A percentile compares a stretch with the other conserved stretches of the same genome.
These are phyloP conservation scores for Spathaspora arborariae DNA, from an alignment of 805 yeast species.

Conservation along the genomic window DNA sequence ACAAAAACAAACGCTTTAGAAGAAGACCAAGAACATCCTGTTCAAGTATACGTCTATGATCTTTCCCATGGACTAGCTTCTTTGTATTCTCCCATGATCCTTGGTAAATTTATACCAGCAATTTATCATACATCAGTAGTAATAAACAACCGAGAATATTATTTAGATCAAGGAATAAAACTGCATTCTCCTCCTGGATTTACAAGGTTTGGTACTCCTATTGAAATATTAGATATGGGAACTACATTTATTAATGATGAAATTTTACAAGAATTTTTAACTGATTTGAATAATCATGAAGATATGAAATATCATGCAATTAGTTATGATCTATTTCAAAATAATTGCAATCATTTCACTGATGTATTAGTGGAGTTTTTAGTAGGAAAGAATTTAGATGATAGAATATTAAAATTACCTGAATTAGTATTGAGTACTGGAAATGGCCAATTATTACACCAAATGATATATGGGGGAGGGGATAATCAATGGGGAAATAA, in stretches of 20 bases:
- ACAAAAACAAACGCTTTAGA: background rate
- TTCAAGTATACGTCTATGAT: slow-evolving; percentile 59
- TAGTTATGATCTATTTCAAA: slow-evolving; percentile 53
- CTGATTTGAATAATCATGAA: slow-evolving; percentile 40
- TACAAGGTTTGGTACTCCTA: slow-evolving; percentile 59
- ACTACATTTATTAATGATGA: slow-evolving; percentile 49
- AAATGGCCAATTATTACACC: slow-evolving; percentile 31
- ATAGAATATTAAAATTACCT: slow-evolving; percentile 50
- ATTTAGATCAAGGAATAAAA: slow-evolving; percentile 57
- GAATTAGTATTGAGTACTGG: slow-evolving; percentile 42
- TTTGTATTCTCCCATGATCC: slow-evolving; percentile 42
- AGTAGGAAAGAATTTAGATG: slow-evolving; percentile 53
- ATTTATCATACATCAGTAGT: slow-evolving; percentile 65
- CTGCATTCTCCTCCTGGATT: slow-evolving; percentile 40
- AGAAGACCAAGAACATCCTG: slow-evolving; percentile 25
- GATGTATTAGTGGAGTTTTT: slow-evolving; percentile 54
- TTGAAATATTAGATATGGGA: slow-evolving; percentile 51
- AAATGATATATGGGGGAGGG: slow-evolving; percentile 20
- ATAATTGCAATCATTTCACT: slow-evolving; percentile 68
- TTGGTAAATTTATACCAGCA: slow-evolving; percentile 57
- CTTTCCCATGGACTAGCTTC: slow-evolving; percentile 60
- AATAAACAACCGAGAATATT: slow-evolving; percentile 50
- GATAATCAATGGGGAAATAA: background rate
- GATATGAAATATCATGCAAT: slow-evolving; percentile 42
- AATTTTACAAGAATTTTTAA: slow-evolving; percentile 48